Base-by-base conservation (phyloP, 176 grass and related monocot species). In the Eleusine coracana region DNA sequence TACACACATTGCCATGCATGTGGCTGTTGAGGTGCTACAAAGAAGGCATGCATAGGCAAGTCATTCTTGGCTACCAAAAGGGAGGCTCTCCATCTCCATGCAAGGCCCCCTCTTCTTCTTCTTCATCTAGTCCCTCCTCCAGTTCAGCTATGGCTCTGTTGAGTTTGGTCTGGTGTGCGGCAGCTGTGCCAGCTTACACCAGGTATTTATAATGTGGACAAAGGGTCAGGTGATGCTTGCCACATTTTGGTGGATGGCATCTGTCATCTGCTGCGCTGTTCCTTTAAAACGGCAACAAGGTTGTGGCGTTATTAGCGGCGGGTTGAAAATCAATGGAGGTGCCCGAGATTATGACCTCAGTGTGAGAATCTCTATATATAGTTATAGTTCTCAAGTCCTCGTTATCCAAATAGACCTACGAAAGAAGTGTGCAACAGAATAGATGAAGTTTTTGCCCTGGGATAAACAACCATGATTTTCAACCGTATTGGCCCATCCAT, bases 51-150 rank as follows among this genome's bases (percentile, higher is more conserved):
- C 84, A 84, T 84, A 90, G 89, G 89, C 89, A 90, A 90, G 84
- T 84, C 89, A 90, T 90, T 90, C 89, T 87, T 90, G 84, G 84
- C 89, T 90, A 84, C 23, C 80, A 64, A 76, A 83, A 66, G 38
- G 62, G 46, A 59, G 70, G 72, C 87, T 87, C 71, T 80, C 64
- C 70, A 84, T 87, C 84, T 76, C 80, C 89, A 90, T 90, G 84
- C 44, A 75, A 90, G 75, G 70, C 75, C 44, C 70, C 59, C 58
- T 80, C 65, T 74, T 39, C 41, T 66, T 28, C 25, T 66, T 28
- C 25, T 61, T 62, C 59, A 9, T 3, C 65, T 44, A 17, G 62
- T 76, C 23, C 23, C 44, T 73, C 13, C 37, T 75, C 10, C 6
- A 13, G 34, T 15, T 25, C 45, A 66, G 45, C 76, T 60, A 62